Percentiles rank a stretch among this genome's conserved stretches.
These are phyloP conservation scores for Diaporthe vaccinii DNA, from an alignment of 2,329 filamentous ascomycete species.

Conservation along the genomic window DNA sequence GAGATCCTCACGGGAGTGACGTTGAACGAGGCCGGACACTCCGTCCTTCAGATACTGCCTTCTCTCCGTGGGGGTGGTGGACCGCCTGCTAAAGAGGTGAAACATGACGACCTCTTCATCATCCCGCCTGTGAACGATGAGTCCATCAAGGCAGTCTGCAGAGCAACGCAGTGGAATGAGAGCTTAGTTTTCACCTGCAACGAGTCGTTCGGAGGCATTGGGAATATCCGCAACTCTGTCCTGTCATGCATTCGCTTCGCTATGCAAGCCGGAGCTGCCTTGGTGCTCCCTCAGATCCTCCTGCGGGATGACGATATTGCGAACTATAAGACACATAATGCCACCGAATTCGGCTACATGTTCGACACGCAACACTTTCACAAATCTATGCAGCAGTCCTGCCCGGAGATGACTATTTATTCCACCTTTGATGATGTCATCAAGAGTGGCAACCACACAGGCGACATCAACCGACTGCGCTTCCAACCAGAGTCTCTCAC, in stretches of 20 bases:
- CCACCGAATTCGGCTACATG: conserved; percentile 33
- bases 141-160: conserved; percentile 24
- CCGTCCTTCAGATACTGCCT: conserved; percentile 20
- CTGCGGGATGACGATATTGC: conserved; percentile 15
- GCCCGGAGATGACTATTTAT: conserved; percentile 33
- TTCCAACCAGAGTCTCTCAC: conserved; percentile 27
- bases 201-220: conserved; percentile 34
- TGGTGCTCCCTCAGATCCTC: conserved; percentile 28
- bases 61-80: neutral
- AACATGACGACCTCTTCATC: conserved; percentile 14
- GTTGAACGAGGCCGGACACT: conserved; percentile 17
- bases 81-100: neutral
- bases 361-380: conserved; percentile 30
- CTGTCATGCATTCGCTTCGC: conserved; percentile 28
- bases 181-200: conserved; percentile 33
- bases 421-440: neutral
- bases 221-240: conserved; percentile 33
- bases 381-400: conserved; percentile 25
- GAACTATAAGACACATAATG: conserved; percentile 21
- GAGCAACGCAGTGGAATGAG: conserved; percentile 19
- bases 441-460: neutral
- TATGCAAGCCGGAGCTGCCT: conserved; percentile 29
- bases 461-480: neutral
- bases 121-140: conserved; percentile 8
- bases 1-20: conserved; percentile 10